These are phyloP conservation scores for Diutina rugosa DNA, from an alignment of 1,139 yeast species.

Conservation along the genomic window DNA sequence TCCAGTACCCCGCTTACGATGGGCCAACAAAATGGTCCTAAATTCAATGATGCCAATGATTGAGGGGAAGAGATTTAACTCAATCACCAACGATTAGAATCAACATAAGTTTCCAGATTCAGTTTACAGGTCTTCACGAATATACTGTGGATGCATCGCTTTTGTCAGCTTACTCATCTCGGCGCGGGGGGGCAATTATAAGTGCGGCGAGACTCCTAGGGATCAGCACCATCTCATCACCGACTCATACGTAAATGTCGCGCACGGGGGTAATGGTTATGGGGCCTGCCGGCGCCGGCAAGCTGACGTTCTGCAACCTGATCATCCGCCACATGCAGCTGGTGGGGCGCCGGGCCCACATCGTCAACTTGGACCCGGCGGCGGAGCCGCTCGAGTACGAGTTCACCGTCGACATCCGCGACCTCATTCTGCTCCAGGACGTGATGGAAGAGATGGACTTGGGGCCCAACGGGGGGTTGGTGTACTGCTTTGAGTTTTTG, in stretches of 20 bases:
- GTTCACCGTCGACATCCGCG: conserved; percentile 86
- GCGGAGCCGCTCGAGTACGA: conserved; percentile 90
- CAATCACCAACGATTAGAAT: too few species aligned
- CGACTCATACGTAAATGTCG: conserved; percentile 41
- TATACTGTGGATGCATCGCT: too few species aligned
- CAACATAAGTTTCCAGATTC: too few species aligned
- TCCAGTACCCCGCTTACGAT: too few species aligned
- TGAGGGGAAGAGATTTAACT: too few species aligned
- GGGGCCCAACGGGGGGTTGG: conserved; percentile 93
- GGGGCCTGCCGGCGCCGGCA: conserved; percentile 98
- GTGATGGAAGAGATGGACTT: conserved; percentile 93
- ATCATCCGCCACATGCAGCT: conserved; percentile 81
- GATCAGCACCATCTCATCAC: neutral
- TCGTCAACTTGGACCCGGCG: conserved; percentile 94
- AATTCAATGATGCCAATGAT: too few species aligned
- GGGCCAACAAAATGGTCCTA: too few species aligned
- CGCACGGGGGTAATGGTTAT: conserved; percentile 89
- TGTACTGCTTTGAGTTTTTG: conserved; percentile 86
- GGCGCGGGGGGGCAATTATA: neutral
- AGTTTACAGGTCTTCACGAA: too few species aligned
- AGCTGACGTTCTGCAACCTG: conserved; percentile 80
- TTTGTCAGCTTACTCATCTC: too few species aligned
- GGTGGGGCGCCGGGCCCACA: conserved; percentile 84
- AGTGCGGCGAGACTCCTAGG: neutral
- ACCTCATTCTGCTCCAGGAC: conserved; percentile 80